Percentiles rank a stretch among this genome's conserved stretches.
phyloP scores from a whole-genome alignment of 805 yeast genomes.

The Schwanniomyces polymorphus region DNA sequence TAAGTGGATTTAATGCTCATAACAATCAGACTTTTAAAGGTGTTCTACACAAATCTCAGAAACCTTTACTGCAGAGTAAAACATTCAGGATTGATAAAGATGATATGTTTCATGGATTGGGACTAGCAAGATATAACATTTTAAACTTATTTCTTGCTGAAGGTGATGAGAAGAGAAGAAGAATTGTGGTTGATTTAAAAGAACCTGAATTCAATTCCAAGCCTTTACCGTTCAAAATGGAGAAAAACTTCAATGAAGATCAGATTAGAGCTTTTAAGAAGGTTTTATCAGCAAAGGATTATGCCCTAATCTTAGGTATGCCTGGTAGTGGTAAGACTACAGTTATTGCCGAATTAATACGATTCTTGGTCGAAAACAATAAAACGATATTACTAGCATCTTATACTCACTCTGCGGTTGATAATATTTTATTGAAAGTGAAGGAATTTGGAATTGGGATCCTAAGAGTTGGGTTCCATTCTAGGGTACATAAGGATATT shows the following conservation, averaged over 20 bases:
- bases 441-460: conserved; percentile 37
- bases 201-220: conserved; percentile 43
- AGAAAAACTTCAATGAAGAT: conserved; percentile 57
- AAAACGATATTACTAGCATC: conserved; percentile 78
- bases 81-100: conserved; percentile 76
- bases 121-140: conserved; percentile 74
- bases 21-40: conserved; percentile 54
- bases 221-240: conserved; percentile 15
- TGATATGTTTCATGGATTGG: conserved; percentile 71
- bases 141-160: conserved; percentile 60
- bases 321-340: conserved; percentile 86
- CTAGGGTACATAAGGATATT: conserved; percentile 63
- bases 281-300: conserved; percentile 68
- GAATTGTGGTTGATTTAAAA: conserved; percentile 53
- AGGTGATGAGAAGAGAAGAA: conserved; percentile 47
- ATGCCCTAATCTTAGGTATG: conserved; percentile 87
- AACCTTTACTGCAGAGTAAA: conserved; percentile 5
- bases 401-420: conserved; percentile 95
- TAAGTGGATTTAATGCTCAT: conserved; percentile 40
- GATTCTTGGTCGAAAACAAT: conserved; percentile 54
- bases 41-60: conserved; percentile 29
- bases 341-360: conserved; percentile 74
- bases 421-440: conserved; percentile 82
- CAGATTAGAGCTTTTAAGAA: conserved; percentile 69
- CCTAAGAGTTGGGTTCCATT: conserved; percentile 64